Base-by-base conservation (phyloP, 331 rosid species). In the Prunus yedoensis region DNA sequence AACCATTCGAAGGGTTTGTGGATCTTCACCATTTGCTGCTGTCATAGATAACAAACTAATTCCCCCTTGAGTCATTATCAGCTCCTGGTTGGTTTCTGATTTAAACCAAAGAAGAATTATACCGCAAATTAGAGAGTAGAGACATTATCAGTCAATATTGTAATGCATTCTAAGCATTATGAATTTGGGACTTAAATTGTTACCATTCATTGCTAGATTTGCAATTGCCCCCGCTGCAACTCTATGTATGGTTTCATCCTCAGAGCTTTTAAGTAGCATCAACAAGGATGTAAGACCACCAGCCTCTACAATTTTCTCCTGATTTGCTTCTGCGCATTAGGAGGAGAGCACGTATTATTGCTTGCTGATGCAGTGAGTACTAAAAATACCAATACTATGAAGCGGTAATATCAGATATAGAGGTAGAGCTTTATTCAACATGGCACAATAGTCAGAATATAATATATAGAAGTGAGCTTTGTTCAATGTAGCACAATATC, bases 181-280 rank as follows among this genome's bases (percentile, higher is more conserved):
- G 66, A 41, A 66, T 30, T 72, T 17, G 28, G 79, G 70, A 58
- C 67, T 16, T 25, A 4, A 30, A 75, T 43, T 49, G 74, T 77
- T 86, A 95, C 99, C 98, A 47, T 92, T 95, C 99, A 95, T 95
- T 77, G 99, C 99, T 76, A 95, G 86, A 81, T 95, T 95, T 38
- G 99, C 99, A 49, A 95, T 91, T 73, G 99, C 99, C 60, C 99
- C 99, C 4, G 99, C 98, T 20, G 98, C 98, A 78, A 95, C 99
- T 91, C 99, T 88, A 70, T 91, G 98, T 81, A 95, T 88, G 74
- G 97, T 92, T 85, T 95, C 99, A 61, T 95, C 97, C 68, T 89
- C 87, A 5, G 97, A 82, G 86, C 83, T 91, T 83, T 83, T 88
- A 58, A 95, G 97, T 74, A 95, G 87, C 73, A 76, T 87, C 84